Evolutionary conservation across 345 rosid genomes (phyloP).

Genomic region (Clausena lansium): DNA sequence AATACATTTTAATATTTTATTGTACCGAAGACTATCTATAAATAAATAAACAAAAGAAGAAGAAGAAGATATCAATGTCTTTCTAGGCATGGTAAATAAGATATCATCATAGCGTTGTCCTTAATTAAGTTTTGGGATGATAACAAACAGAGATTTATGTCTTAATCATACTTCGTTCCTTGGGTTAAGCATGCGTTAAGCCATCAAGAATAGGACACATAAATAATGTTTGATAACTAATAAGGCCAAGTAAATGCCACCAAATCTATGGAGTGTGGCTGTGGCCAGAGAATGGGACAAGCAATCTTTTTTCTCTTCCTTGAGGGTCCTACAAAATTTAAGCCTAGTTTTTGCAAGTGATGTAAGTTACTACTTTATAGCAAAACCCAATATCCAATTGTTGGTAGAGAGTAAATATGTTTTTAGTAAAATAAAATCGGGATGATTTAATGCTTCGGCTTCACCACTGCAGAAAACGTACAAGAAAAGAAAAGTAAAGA

Average conservation of each 20-base stretch:
- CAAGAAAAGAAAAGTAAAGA: too few relatives aligned
- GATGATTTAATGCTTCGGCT: too few relatives aligned
- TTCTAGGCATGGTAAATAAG: not conserved
- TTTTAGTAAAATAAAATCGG: too few relatives aligned
- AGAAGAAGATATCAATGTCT: not conserved
- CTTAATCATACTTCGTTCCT: not conserved
- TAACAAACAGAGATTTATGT: not conserved
- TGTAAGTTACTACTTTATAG: too few relatives aligned
- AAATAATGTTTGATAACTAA: not conserved
- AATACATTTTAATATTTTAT: too few relatives aligned
- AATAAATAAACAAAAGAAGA: too few relatives aligned
- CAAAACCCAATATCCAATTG: not conserved
- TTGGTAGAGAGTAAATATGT: too few relatives aligned
- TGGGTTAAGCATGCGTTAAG: not conserved
- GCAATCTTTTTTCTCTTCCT: not conserved
- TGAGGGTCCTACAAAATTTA: not conserved
- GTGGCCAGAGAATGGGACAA: not conserved
- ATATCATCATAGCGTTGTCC: not conserved
- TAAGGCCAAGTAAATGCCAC: constrained; percentile 1
- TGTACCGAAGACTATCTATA: too few relatives aligned
- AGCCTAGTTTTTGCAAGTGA: too few relatives aligned
- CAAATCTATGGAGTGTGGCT: not conserved
- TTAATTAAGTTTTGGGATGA: not conserved
- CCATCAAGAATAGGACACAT: not conserved
- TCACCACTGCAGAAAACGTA: too few relatives aligned